Evolutionary conservation across 306 rosid genomes (phyloP), one percentile per base, ranked within the genome.

Genomic region (Adenanthera pavonina): DNA sequence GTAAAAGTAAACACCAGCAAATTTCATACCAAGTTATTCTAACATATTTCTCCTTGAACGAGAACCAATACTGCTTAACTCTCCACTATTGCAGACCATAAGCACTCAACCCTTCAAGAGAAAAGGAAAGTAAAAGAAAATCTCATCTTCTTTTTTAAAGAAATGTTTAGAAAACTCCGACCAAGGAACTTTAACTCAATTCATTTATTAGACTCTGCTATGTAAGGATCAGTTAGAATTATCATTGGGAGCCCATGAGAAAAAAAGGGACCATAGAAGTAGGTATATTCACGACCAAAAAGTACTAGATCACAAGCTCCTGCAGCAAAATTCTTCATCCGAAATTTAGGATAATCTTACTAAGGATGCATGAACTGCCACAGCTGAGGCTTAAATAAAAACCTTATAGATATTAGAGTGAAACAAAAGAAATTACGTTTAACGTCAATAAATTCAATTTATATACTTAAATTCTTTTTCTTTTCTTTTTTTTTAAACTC

Each of bases 141-240:
- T n/a, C n/a, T n/a, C n/a, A n/a, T n/a, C n/a, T n/a, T n/a, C n/a
- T n/a, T n/a, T n/a, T n/a, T n/a, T n/a, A n/a, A n/a, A n/a, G n/a
- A n/a, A n/a, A n/a, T n/a, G n/a, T n/a, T n/a, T n/a, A n/a, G n/a
- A n/a, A n/a, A n/a, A n/a, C n/a, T n/a, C n/a, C n/a, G n/a, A n/a
- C n/a, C n/a, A n/a, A n/a, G n/a, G n/a, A n/a, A 54, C 11, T 54
- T 54, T 20, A 67, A 40, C 15, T 75, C 34, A 54, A 51, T 64
- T n/a, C 44, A 73, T 64, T 38, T 40, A 73, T 20, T 14, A 80
- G 34, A 40, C 54, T 44, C n/a, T n/a, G n/a, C n/a, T n/a, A n/a
- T n/a, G n/a, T n/a, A n/a, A n/a, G n/a, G n/a, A n/a, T n/a, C n/a
- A 36, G 41, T 66, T 47, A 54, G 8, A 2, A 78, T 34, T 41